Percentiles rank a stretch among this genome's conserved stretches.
These are phyloP conservation scores for Rhodotorula sp. DNA, from an alignment of 1,284 basidiomycete genomes.

Conservation along the genomic window DNA sequence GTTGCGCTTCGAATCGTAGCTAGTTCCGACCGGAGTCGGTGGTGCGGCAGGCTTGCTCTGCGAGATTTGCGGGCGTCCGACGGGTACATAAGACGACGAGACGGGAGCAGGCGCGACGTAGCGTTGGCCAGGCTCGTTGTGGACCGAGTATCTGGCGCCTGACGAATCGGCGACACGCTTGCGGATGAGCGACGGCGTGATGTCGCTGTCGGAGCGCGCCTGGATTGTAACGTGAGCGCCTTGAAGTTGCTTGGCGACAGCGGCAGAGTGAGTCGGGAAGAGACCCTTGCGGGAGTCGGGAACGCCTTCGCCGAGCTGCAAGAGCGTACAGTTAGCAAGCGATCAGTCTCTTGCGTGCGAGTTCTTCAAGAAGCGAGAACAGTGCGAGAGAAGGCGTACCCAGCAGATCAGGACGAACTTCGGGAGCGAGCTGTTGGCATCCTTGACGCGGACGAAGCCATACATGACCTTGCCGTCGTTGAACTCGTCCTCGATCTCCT, in stretches of 20 bases:
- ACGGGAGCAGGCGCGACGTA: slow-evolving; percentile 44
- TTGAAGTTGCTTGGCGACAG: slow-evolving; percentile 77
- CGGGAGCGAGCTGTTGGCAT: slow-evolving; percentile 82
- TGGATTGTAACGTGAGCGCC: slow-evolving; percentile 84
- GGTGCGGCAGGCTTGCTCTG: slow-evolving; percentile 34
- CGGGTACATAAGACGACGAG: slow-evolving; percentile 44
- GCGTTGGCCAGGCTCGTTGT: slow-evolving; percentile 49
- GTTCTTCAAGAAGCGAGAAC: too few species aligned
- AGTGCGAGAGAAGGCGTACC: slow-evolving; percentile 38
- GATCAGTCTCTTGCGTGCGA: neutral
- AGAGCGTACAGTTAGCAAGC: too few species aligned
- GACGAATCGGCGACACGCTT: slow-evolving; percentile 83
- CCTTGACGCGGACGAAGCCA: slow-evolving; percentile 82
- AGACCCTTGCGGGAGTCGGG: slow-evolving; percentile 88
- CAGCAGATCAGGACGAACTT: slow-evolving; percentile 78
- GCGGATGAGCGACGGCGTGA: slow-evolving; percentile 74
- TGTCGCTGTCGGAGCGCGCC: slow-evolving; percentile 85
- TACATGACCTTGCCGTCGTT: slow-evolving; percentile 76
- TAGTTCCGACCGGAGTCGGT: slow-evolving; percentile 43
- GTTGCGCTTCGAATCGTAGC: slow-evolving; percentile 46
- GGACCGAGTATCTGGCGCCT: slow-evolving; percentile 81
- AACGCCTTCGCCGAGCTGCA: slow-evolving; percentile 85
- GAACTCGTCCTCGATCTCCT: slow-evolving; percentile 91
- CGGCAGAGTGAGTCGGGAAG: slow-evolving; percentile 79
- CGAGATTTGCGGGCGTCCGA: slow-evolving; percentile 47